Base-by-base conservation (phyloP, 2,329 filamentous ascomycete genomes). In the Penicillium nordicum region DNA sequence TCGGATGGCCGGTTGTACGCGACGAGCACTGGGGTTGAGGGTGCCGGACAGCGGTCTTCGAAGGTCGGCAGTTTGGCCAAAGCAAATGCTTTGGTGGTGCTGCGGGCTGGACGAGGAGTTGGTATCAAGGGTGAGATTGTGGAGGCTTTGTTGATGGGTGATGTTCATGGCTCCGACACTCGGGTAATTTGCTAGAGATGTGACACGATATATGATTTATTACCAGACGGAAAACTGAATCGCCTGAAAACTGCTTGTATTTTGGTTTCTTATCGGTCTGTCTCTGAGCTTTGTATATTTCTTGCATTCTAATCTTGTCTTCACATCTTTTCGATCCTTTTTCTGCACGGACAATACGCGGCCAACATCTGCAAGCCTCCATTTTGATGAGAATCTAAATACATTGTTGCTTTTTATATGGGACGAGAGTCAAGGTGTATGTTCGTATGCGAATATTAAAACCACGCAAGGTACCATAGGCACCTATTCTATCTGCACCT, bases 11-110 rank as follows among this genome's bases (percentile, higher is more conserved):
- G 77, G 9, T 73, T 97, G 46, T 79, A 84, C 57, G 94, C 92
- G 0, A 84, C 78, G 30, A 96, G 91, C 68, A 99, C 94, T 0
- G 94, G 94, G 6, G 86, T 88, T 3, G 68, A 67, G 23, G 73
- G 72, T 5, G 69, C 67, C 6, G 74, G 74, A 34, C 94, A 99
- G 78, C 82, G 94, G 50, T 97, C 93, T 72, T 95, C 90, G 16
- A 84, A 86, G 59, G 92, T 99, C 2, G 91, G 92, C 0, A 97
- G 93, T 73, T 80, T 97, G 64, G 89, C 88, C 59, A 87, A 88
- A 21, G 93, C 94, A 3, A 99, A 99, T 78, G 91, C 89, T 4
- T 74, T 99, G 66, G 75, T 97, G 25, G 89, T 88, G 2, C 79
- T 85, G 29, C 66, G 64, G 38, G 64, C 72, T 4, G 74, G 73